Conservation (phyloP, 164 flowering plant genomes). For the Liquidambar formosana region DNA sequence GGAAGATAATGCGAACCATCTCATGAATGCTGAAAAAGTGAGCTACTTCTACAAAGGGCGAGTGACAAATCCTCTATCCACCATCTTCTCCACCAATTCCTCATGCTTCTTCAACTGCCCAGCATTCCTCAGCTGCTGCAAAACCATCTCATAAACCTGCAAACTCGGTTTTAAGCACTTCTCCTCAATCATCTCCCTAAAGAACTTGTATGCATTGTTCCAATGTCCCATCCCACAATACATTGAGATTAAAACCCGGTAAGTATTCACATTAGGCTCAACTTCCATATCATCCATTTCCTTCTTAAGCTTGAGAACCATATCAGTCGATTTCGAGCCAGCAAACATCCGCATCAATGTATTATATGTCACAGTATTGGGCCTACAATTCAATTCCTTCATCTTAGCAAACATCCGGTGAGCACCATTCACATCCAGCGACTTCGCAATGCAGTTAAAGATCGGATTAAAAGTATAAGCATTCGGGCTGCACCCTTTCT, state of each 20-base stretch:
- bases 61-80: slow-evolving; percentile 64
- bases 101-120: slow-evolving; percentile 91
- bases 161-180: slow-evolving; percentile 70
- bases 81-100: slow-evolving; percentile 92
- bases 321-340: slow-evolving; percentile 68
- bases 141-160: slow-evolving; percentile 64
- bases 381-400: slow-evolving; percentile 70
- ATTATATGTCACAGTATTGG: slow-evolving; percentile 79
- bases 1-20: neutral
- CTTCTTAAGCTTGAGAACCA: slow-evolving; percentile 82
- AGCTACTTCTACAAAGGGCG: slow-evolving; percentile 57
- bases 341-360: slow-evolving; percentile 83
- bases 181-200: slow-evolving; percentile 91
- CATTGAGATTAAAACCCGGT: slow-evolving; percentile 58
- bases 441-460: slow-evolving; percentile 55
- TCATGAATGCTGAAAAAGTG: neutral
- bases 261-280: slow-evolving; percentile 89
- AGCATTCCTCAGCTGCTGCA: slow-evolving; percentile 70
- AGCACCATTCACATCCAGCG: slow-evolving; percentile 78
- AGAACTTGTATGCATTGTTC: slow-evolving; percentile 68
- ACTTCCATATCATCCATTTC: slow-evolving; percentile 79
- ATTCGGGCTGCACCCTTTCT: slow-evolving; percentile 59
- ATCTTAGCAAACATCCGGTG: slow-evolving; percentile 69
- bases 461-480: slow-evolving; percentile 72
- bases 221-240: slow-evolving; percentile 86